Evolutionary conservation across 768 basidiomycete species (phyloP), one percentile per base, ranked within the genome.

Genomic region (Chalciporus piperatus): DNA sequence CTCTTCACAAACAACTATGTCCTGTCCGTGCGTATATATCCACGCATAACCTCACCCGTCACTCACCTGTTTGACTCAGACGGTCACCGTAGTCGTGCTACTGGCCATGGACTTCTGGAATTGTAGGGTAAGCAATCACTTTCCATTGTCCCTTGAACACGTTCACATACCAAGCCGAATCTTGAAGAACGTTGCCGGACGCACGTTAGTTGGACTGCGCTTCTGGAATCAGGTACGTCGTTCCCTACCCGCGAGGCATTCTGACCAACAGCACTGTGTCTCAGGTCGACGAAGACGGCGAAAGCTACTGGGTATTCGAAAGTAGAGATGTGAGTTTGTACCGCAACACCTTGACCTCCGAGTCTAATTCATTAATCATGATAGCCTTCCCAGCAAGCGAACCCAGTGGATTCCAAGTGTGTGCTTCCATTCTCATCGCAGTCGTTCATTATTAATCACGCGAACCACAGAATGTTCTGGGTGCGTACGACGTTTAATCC

Each of bases 101-200:
- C 81, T 99, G 22, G 89, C 95, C 0, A 88, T 96, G 82, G 97
- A 99, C 72, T 99, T 99, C 69, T 99, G 96, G 97, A 98, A 96
- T 61, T 93, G 92, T 59, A 76, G 94, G 67, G 92, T 93, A 63
- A 54, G 82, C 53, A 25, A 37, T n/a, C 8, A 37, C 9, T 25
- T 7, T 11, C 14, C 33, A 9, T 48, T 19, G 43, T 43, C 12
- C 10, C 13, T 45, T 7, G 6, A 2, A 22, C 32, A n/a, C n/a
- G 23, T 11, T 33, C 47, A 19, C 51, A 44, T 27, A 22, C 52
- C n/a, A 54, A 17, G 22, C 16, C 35, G 30, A 38, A 37, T 38
- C 50, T 45, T 22, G 43, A 60, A 94, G 88, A 99, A 99, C 62
- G 93, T 99, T 13, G 82, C 94, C 0, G 97, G 97, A 3, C 76